These are phyloP conservation scores for Candida albicans DNA, from an alignment of 1,139 yeast species.

Conservation along the genomic window DNA sequence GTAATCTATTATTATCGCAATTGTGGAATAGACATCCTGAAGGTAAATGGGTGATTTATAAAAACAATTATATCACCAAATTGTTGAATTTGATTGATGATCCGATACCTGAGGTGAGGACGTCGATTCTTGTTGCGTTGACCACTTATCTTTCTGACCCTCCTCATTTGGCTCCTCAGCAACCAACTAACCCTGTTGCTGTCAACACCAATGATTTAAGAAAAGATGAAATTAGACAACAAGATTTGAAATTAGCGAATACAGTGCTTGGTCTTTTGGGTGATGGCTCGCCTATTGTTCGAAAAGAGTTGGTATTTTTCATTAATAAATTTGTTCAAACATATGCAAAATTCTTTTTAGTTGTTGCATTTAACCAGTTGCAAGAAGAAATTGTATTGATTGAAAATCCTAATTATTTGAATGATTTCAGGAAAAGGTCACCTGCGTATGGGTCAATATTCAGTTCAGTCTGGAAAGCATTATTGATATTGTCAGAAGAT, in stretches of 20 bases:
- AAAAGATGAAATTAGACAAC: conserved; percentile 52
- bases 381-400: conserved; percentile 75
- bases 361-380: conserved; percentile 83
- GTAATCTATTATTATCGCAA: conserved; percentile 75
- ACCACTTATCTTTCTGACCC: conserved; percentile 49
- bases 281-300: conserved; percentile 87
- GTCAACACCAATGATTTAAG: conserved; percentile 21
- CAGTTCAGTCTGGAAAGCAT: conserved; percentile 83
- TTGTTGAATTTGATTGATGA: conserved; percentile 65
- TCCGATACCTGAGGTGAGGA: conserved; percentile 93
- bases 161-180: conserved; percentile 13
- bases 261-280: conserved; percentile 53
- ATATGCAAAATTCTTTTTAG: conserved; percentile 73
- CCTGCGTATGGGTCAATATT: conserved; percentile 88
- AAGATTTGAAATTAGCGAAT: conserved; percentile 53
- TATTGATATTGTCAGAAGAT: conserved; percentile 80
- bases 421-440: conserved; percentile 58
- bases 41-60: conserved; percentile 70
- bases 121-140: conserved; percentile 76
- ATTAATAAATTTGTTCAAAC: conserved; percentile 72
- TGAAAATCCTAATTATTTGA: conserved; percentile 59
- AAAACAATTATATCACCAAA: conserved; percentile 61
- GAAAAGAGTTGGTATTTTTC: conserved; percentile 81
- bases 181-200: conserved; percentile 21
- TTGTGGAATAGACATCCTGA: conserved; percentile 74